Base-by-base conservation (phyloP, 768 basidiomycete species). In the Thelephora ganbajun region DNA sequence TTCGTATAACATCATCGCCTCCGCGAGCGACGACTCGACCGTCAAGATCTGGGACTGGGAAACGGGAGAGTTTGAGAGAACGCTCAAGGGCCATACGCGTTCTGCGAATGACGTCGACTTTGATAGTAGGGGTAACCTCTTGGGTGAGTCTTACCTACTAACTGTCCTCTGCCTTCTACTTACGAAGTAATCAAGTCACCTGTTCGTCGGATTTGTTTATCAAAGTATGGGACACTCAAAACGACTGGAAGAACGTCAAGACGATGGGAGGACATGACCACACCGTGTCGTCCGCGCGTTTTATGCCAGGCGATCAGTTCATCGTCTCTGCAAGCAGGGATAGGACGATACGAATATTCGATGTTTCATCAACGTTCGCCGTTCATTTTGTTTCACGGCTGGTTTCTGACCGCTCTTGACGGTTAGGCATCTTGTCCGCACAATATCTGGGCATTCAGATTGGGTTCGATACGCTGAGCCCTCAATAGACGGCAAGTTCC, bases 1-100 rank as follows among this genome's bases (percentile, higher is more conserved):
- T 0, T 71, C 79, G 43, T 93, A 84, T 64, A 86, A 80, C 23
- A 66, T 87, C 6, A 64, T 93, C 39, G 91, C 84, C 18, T 84
- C 81, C 35, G 87, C 87, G 12, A 89, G 86, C 55, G 89, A 90
- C 59, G 91, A 94, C 59, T 73, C 87, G 45, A 91, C 80, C 1
- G 74, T 93, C 54, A 93, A 93, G 69, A 80, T 93, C 43, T 93
- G 91, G 90, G 91, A 94, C 57, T 94, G 90, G 90, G 91, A 94
- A 61, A 83, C 85, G 26, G 91, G 91, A 36, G 90, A 93, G 55
- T 85, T 91, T 61, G 91, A 94, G 63, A 67, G 88, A 53, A 93
- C 91, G 9, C 63, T 93, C 50, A 93, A 92, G 63, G 87, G 90
- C 6, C 91, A 94, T 67, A 93, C 91, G 33, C 88, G 86, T 60